Percentiles rank a stretch among this genome's conserved stretches.
Evolutionary conservation across 768 basidiomycete species (phyloP).

Genomic region (Phanerodontia chrysosporium): DNA sequence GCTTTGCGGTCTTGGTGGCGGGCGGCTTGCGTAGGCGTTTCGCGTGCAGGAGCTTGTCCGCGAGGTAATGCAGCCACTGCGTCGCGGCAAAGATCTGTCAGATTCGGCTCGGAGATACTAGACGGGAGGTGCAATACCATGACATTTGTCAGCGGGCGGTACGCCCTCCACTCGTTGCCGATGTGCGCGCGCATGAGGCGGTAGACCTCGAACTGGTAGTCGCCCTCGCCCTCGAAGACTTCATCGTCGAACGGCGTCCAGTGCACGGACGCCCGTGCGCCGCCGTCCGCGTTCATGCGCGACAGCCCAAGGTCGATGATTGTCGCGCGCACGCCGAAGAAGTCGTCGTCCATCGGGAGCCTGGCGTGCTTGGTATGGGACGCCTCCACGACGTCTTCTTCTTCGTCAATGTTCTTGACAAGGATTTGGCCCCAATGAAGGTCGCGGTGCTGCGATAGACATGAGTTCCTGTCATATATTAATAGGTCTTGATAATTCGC

Average conservation of each 20-base stretch:
- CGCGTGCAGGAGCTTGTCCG: slow-evolving; percentile 62
- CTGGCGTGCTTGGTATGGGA: slow-evolving; percentile 16
- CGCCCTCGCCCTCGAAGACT: slow-evolving; percentile 89
- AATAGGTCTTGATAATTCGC: background rate
- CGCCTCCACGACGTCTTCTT: slow-evolving; percentile 21
- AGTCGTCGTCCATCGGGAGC: slow-evolving; percentile 59
- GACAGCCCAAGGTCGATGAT: slow-evolving; percentile 95
- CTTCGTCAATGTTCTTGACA: slow-evolving; percentile 58
- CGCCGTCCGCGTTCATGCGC: slow-evolving; percentile 63
- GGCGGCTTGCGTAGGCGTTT: slow-evolving; percentile 64
- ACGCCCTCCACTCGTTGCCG: slow-evolving; percentile 65
- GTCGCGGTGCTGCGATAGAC: slow-evolving; percentile 77
- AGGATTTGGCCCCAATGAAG: slow-evolving; percentile 98
- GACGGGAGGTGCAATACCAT: slow-evolving; percentile 52
- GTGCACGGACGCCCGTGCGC: slow-evolving; percentile 37
- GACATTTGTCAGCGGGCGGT: slow-evolving; percentile 81
- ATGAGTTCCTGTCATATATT: background rate
- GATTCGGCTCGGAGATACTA: background rate
- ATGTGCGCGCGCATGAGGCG: slow-evolving; percentile 75
- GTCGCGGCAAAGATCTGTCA: background rate
- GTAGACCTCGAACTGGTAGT: slow-evolving; percentile 94
- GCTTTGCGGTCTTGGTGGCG: slow-evolving; percentile 27
- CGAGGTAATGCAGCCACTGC: slow-evolving; percentile 91
- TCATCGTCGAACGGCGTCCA: slow-evolving; percentile 87
- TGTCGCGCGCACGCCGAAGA: slow-evolving; percentile 71